Percentiles rank a stretch among this genome's conserved stretches.
phyloP scores from a whole-genome alignment of 192 early-diverging fungal species.

The Coemansia guatemalensis region DNA sequence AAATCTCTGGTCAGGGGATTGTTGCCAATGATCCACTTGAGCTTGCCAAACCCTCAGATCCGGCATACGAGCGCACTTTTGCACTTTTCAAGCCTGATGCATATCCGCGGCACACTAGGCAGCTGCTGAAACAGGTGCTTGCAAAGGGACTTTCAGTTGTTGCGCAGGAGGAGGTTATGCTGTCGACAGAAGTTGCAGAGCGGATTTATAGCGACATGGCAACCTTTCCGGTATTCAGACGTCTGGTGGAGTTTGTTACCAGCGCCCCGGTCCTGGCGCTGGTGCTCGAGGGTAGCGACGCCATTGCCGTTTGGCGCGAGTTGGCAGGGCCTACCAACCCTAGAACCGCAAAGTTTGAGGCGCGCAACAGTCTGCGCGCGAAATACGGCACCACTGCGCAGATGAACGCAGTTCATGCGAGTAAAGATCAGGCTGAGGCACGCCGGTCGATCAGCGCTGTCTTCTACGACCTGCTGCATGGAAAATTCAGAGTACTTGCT shows the following conservation, averaged over 20 bases:
- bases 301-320: constrained; percentile 39
- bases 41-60: constrained; percentile 27
- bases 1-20: neutral
- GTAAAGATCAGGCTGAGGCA: constrained; percentile 37
- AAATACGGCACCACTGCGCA: constrained; percentile 54
- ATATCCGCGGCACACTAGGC: constrained; percentile 35
- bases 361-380: constrained; percentile 55
- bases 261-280: constrained; percentile 53
- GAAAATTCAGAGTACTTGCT: constrained; percentile 22
- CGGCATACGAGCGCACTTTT: constrained; percentile 45
- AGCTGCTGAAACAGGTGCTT: constrained; percentile 30
- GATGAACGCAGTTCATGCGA: constrained; percentile 60
- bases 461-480: constrained; percentile 34
- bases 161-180: constrained; percentile 39
- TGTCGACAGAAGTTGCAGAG: constrained; percentile 24
- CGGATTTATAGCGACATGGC: constrained; percentile 37
- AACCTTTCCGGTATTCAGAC: constrained; percentile 36
- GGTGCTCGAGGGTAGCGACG: constrained; percentile 52
- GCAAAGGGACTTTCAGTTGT: constrained; percentile 36
- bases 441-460: constrained; percentile 29
- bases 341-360: constrained; percentile 37
- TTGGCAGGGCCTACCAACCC: constrained; percentile 59
- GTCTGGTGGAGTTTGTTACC: constrained; percentile 52
- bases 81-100: constrained; percentile 49
- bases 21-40: constrained; percentile 8